Percentiles rank a stretch among this genome's conserved stretches.
Conservation (phyloP, 306 rosid species). For the Neltuma alba region DNA sequence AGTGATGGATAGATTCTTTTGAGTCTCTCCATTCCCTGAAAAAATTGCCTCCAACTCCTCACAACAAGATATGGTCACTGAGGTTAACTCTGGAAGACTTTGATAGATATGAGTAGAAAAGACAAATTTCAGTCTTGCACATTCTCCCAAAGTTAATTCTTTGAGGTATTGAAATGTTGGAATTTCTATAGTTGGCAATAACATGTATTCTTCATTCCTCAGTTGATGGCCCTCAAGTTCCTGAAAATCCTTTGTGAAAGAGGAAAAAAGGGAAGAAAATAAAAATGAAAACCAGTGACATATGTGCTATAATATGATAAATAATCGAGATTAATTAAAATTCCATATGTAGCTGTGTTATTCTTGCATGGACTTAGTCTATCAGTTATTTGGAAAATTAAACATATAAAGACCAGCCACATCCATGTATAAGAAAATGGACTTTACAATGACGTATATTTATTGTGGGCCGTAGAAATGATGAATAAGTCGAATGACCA, state of each 20-base stretch:
- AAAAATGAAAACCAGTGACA: background rate
- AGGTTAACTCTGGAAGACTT: background rate
- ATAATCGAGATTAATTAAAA: too few relatives aligned
- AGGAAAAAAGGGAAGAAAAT: background rate
- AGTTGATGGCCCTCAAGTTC: background rate
- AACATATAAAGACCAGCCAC: too few relatives aligned
- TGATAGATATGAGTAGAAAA: background rate
- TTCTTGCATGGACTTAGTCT: background rate
- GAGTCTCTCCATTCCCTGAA: background rate
- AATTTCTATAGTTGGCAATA: background rate
- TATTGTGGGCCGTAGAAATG: too few relatives aligned
- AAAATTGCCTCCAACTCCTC: background rate
- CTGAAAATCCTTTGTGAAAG: background rate
- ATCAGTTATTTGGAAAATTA: too few relatives aligned
- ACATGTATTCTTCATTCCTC: background rate
- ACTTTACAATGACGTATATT: too few relatives aligned
- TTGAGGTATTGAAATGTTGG: background rate
- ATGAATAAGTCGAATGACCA: too few relatives aligned
- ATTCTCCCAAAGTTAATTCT: background rate
- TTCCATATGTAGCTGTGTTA: background rate
- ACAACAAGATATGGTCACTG: background rate
- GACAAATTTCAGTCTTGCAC: background rate
- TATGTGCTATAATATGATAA: background rate
- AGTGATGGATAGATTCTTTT: background rate
- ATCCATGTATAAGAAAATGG: too few relatives aligned